Base-by-base conservation (phyloP, 2,329 filamentous ascomycete species). In the Diaporthe longicolla region DNA sequence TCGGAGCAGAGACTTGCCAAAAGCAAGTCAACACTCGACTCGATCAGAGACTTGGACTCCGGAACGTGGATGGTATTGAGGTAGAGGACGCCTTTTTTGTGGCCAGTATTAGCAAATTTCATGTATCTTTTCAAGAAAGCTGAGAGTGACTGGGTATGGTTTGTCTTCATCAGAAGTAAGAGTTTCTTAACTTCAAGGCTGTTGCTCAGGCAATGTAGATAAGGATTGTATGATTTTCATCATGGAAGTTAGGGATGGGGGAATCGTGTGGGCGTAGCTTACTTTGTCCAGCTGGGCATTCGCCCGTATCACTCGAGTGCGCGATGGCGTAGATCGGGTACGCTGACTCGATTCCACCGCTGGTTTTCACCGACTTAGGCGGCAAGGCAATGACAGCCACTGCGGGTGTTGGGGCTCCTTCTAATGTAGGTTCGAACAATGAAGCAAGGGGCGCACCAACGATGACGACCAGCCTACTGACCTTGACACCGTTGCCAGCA, bases 121-220 rank as follows among this genome's bases (percentile, higher is more conserved):
- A 35, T 40, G 52, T 59, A 48, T 76, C 21, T 24, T 57, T 24
- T 57, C 70, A 74, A 75, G 77, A 63, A 61, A 75, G 73, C 79
- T 76, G 50, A 73, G 59, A 45, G 61, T 26, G 71, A 40, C 69
- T 73, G 32, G 61, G 71, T 76, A 43, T 72, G 77, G 77, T 80
- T 43, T 32, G 84, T 85, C 94, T 92, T 96, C 92, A 96, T 68
- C 63, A 68, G 63, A 93, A 95, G 91, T 75, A 90, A 89, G 88
- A 88, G 83, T 88, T 68, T 68, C 63, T 89, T 89, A 66, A 97
- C 95, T 92, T 97, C 95, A 97, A 93, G 80, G 86, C 86, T 89
- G 89, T 84, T 86, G 86, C 93, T 97, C 96, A 95, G 96, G 94
- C 95, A 98, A 98, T 98, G 96, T 98, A 98, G 96, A 98, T 98